phyloP scores from a whole-genome alignment of 2,329 filamentous ascomycete species.

The Fusarium begoniae region DNA sequence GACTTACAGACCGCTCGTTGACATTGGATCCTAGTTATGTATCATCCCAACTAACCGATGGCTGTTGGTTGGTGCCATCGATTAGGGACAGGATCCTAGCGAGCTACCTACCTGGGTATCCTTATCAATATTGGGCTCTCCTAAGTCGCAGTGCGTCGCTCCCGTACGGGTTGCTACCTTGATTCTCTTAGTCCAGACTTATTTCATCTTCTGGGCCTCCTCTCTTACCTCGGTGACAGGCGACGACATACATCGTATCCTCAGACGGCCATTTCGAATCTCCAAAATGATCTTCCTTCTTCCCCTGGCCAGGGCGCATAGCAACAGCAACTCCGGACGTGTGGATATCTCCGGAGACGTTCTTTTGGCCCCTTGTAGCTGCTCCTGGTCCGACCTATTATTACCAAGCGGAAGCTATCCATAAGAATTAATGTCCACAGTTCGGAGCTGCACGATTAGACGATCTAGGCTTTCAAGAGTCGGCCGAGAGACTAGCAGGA shows the following conservation, averaged over 20 bases:
- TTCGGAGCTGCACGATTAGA: neutral
- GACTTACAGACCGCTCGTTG: constrained; percentile 18
- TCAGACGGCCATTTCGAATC: constrained; percentile 27
- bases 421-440: neutral
- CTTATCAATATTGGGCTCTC: constrained; percentile 22
- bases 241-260: constrained; percentile 14
- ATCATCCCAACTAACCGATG: constrained; percentile 25
- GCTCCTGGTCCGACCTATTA: neutral
- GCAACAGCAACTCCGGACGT: constrained; percentile 1
- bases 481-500: constrained; percentile 15
- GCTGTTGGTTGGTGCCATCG: constrained; percentile 20
- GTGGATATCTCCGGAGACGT: constrained; percentile 10
- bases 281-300: constrained; percentile 38
- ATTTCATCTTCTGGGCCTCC: constrained; percentile 31
- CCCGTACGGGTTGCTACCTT: constrained; percentile 36
- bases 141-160: constrained; percentile 27
- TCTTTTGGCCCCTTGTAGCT: constrained; percentile 1
- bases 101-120: neutral
- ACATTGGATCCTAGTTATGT: constrained; percentile 14
- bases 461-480: constrained; percentile 6
- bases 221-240: constrained; percentile 19
- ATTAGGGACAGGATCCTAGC: constrained; percentile 5
- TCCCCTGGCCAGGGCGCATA: constrained; percentile 21
- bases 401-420: neutral
- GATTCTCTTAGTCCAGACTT: constrained; percentile 20